Evolutionary conservation across 2,329 filamentous ascomycete species (phyloP), one percentile per base, ranked within the genome.

Genomic region (Emergomyces orientalis): DNA sequence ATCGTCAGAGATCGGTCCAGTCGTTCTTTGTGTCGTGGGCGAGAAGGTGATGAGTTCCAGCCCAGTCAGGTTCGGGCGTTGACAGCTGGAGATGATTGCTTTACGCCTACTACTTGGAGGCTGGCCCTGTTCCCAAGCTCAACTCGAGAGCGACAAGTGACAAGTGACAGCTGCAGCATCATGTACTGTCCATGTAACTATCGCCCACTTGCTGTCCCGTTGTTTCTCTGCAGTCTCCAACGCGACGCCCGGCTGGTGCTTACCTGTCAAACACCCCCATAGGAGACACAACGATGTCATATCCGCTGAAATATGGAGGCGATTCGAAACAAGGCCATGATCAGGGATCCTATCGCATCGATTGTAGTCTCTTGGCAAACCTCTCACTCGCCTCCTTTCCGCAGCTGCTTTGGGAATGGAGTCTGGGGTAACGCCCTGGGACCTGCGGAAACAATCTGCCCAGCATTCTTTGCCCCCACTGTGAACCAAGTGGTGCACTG

Each of bases 31-130:
- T 30, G 39, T 45, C 39, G 56, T 58, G n/a, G 56, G 22, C 39
- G 13, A 30, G 39, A 19, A 45, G 34, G 49, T 6, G 27, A 19
- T 58, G 22, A 6, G 32, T 25, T 22, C 6, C 39, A 58, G 39
- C 56, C 56, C 39, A 58, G 56, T 58, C 39, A 58, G 37, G 27
- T 58, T 45, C 37, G 55, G 55, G 55, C 55, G 55, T 43, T 58
- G 55, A 9, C 55, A 32, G 55, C 55, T 34, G 55, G 55, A 30
- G 34, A 30, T 58, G 55, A 58, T 58, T 58, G 55, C 37, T 2
- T 17, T 22, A 7, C n/a, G 11, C n/a, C 47, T 9, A 34, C 32
- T 39, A 19, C 52, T 30, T 30, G 13, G 30, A 8, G 7, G 37
- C 52, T 55, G 6, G 11, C 30, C 11, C 30, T 14, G 30, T 55